Conservation (phyloP, 495 filamentous ascomycete genomes). For the Endocarpon pusillum region DNA sequence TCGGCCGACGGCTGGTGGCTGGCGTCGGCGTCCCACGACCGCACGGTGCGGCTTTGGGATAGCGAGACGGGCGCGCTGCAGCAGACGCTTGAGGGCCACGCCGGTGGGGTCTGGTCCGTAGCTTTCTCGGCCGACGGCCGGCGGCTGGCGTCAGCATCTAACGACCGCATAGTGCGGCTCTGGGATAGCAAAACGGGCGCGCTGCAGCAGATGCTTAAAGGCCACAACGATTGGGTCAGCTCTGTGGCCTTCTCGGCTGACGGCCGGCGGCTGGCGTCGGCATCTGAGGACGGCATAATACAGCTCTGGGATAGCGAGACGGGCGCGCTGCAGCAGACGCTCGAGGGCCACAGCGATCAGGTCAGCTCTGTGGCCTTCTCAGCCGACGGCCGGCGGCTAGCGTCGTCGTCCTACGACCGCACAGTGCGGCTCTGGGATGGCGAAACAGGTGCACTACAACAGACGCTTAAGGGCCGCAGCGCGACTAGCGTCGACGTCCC, state of each 20-base stretch:
- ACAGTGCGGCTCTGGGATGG: slow-evolving; percentile 21
- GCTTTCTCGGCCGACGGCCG: slow-evolving; percentile 15
- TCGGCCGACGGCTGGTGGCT: slow-evolving; percentile 3
- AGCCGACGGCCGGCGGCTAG: slow-evolving; percentile 11
- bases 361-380: slow-evolving; percentile 16
- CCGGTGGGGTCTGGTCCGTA: slow-evolving; percentile 6
- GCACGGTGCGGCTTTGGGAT: slow-evolving; percentile 4
- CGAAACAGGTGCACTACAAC: slow-evolving; percentile 8
- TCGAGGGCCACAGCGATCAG: slow-evolving; percentile 5
- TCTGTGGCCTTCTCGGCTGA: slow-evolving; percentile 8
- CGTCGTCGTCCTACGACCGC: slow-evolving; percentile 12
- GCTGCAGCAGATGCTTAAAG: slow-evolving; percentile 6
- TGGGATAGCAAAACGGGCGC: slow-evolving; percentile 31
- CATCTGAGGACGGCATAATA: slow-evolving; percentile 10
- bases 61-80: slow-evolving; percentile 25
- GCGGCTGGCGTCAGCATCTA: slow-evolving; percentile 9
- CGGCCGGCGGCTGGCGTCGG: slow-evolving; percentile 4
- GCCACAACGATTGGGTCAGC: slow-evolving; percentile 4
- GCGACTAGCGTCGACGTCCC: slow-evolving; percentile 9
- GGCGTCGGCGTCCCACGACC: slow-evolving; percentile 3
- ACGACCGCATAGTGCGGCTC: slow-evolving; percentile 13
- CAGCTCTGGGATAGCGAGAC: slow-evolving; percentile 18
- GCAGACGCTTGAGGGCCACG: slow-evolving; percentile 52
- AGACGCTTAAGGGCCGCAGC: slow-evolving; percentile 6
- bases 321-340: slow-evolving; percentile 5